These are phyloP conservation scores for Lindgomyces ingoldianus DNA, from an alignment of 495 filamentous ascomycete genomes.

Conservation along the genomic window DNA sequence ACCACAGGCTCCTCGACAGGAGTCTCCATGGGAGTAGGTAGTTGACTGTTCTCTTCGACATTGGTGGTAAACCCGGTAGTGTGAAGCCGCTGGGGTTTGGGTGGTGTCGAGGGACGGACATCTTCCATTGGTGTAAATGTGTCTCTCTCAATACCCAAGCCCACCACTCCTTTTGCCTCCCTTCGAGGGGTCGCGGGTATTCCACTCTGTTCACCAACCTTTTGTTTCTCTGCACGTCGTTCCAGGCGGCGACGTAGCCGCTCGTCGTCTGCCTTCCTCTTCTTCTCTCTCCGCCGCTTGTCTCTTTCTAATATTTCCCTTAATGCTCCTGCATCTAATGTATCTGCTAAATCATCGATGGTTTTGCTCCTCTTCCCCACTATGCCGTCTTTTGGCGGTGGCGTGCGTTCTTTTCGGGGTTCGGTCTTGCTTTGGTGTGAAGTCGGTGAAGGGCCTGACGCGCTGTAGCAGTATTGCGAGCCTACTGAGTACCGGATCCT, in stretches of 20 bases:
- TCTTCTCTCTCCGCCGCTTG: slow-evolving; percentile 71
- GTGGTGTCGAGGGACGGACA: slow-evolving; percentile 17
- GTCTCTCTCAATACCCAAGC: slow-evolving; percentile 39
- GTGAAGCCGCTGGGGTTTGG: slow-evolving; percentile 17
- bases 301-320: slow-evolving; percentile 85
- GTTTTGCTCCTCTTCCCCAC: slow-evolving; percentile 69
- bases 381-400: slow-evolving; percentile 43
- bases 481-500: slow-evolving; percentile 71
- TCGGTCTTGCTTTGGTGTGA: slow-evolving; percentile 33
- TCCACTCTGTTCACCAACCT: slow-evolving; percentile 34
- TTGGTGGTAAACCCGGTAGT: background rate
- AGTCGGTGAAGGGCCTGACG: slow-evolving; percentile 14
- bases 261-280: slow-evolving; percentile 69
- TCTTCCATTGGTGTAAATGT: slow-evolving; percentile 48
- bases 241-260: slow-evolving; percentile 67
- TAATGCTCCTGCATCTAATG: slow-evolving; percentile 74
- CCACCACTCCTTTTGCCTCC: slow-evolving; percentile 43
- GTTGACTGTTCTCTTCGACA: slow-evolving; percentile 34
- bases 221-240: slow-evolving; percentile 68
- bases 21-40: slow-evolving; percentile 39
- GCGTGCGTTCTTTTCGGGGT: slow-evolving; percentile 53
- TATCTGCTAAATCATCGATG: slow-evolving; percentile 78
- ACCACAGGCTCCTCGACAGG: slow-evolving; percentile 50
- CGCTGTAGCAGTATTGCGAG: slow-evolving; percentile 48
- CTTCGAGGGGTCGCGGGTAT: slow-evolving; percentile 39